These are phyloP conservation scores for Citrus sp. DNA, from an alignment of 345 rosid species.

Conservation along the genomic window DNA sequence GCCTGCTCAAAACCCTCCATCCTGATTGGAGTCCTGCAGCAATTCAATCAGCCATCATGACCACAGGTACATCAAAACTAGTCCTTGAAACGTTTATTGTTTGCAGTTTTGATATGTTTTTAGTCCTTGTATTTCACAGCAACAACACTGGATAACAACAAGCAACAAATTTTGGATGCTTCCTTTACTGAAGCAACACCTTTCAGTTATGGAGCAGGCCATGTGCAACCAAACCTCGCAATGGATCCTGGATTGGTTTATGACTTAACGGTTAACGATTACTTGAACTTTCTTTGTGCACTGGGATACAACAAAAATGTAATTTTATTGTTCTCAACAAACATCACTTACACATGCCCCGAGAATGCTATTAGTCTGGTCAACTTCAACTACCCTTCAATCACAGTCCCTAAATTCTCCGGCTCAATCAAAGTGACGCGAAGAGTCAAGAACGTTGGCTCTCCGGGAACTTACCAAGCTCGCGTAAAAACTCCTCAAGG, in stretches of 20 bases:
- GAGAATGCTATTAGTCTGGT: slow-evolving; percentile 25
- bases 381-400: slow-evolving; percentile 82
- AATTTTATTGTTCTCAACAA: slow-evolving; percentile 33
- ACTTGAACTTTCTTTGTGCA: slow-evolving; percentile 67
- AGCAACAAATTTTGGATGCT: slow-evolving; percentile 40
- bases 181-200: slow-evolving; percentile 50
- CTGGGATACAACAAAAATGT: slow-evolving; percentile 51
- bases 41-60: slow-evolving; percentile 75
- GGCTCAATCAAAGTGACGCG: slow-evolving; percentile 39
- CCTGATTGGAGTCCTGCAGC: slow-evolving; percentile 85
- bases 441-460: slow-evolving; percentile 64
- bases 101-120: neutral
- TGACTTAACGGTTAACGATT: slow-evolving; percentile 47
- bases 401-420: slow-evolving; percentile 41
- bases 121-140: slow-evolving; percentile 31
- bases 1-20: neutral
- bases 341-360: slow-evolving; percentile 37
- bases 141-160: slow-evolving; percentile 44
- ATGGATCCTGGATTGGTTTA: slow-evolving; percentile 80
- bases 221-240: slow-evolving; percentile 71
- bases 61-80: slow-evolving; percentile 46
- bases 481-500: slow-evolving; percentile 38
- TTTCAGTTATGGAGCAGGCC: slow-evolving; percentile 77
- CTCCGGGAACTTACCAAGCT: slow-evolving; percentile 51
- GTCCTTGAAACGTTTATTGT: neutral